phyloP scores from a whole-genome alignment of 1,284 basidiomycete species.

The Amylostereum areolatum region DNA sequence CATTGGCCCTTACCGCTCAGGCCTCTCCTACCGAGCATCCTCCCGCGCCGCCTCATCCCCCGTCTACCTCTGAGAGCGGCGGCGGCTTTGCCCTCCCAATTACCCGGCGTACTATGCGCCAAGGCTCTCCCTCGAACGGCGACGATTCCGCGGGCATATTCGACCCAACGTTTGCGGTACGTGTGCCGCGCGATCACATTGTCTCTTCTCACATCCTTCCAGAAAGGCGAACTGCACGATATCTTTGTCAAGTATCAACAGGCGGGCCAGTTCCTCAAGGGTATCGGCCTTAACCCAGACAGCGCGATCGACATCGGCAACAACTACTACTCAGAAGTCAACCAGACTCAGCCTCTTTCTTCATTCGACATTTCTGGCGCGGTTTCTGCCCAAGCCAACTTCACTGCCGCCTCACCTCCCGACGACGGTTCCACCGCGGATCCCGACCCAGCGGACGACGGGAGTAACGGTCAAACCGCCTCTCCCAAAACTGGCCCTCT shows the following conservation, averaged over 20 bases:
- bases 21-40: too few relatives aligned
- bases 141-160: slow-evolving; percentile 10
- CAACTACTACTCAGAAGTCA: slow-evolving; percentile 5
- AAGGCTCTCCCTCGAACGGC: not conserved
- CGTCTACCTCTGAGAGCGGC: not conserved
- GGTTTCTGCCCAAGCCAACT: not conserved
- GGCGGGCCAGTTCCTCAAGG: slow-evolving; percentile 28
- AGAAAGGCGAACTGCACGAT: slow-evolving; percentile 25
- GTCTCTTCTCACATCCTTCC: slow-evolving; percentile 2
- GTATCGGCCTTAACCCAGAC: slow-evolving; percentile 27
- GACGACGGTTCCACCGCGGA: not conserved
- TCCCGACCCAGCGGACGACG: not conserved
- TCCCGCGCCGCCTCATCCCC: too few relatives aligned
- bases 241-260: slow-evolving; percentile 32
- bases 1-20: too few relatives aligned
- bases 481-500: slow-evolving; percentile 5
- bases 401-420: not conserved
- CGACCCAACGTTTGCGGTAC: slow-evolving; percentile 15
- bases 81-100: not conserved
- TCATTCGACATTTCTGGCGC: not conserved
- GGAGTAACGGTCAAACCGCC: not conserved
- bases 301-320: slow-evolving; percentile 15
- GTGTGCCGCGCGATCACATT: not conserved
- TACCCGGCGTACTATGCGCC: not conserved
- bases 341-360: slow-evolving; percentile 7